Evolutionary conservation across 441 rosid species (phyloP).

Genomic region (Geranium incanum): DNA sequence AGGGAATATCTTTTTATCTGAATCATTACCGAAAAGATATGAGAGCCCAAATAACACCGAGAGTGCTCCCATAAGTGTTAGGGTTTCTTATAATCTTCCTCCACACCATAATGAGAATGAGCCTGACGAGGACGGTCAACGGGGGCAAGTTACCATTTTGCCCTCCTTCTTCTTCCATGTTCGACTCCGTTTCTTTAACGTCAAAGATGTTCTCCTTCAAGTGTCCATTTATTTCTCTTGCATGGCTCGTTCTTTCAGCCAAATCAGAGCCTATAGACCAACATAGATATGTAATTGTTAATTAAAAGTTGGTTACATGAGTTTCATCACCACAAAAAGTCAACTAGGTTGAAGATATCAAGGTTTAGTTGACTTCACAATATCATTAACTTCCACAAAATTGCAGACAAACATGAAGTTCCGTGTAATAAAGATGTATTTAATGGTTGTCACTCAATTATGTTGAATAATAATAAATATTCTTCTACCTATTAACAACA

Average conservation of each 20-base stretch:
- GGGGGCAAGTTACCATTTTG: neutral
- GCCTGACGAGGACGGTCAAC: neutral
- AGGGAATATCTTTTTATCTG: neutral
- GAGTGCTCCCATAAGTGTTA: slow-evolving; percentile 22
- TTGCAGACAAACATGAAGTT: neutral
- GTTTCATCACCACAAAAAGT: neutral
- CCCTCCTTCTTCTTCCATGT: neutral
- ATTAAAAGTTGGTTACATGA: neutral
- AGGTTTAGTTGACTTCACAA: neutral
- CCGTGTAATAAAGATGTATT: too few species aligned
- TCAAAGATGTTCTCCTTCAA: neutral
- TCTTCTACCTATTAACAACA: too few species aligned
- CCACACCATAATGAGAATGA: slow-evolving; percentile 25
- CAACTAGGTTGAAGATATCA: neutral
- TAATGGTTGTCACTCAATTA: too few species aligned
- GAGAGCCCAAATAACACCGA: slow-evolving; percentile 26
- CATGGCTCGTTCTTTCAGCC: slow-evolving; percentile 1
- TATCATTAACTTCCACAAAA: neutral
- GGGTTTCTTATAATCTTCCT: slow-evolving; percentile 27
- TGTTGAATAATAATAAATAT: too few species aligned
- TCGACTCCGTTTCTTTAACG: neutral
- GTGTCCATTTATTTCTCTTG: neutral
- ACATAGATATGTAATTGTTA: neutral
- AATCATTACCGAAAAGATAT: slow-evolving; percentile 20
- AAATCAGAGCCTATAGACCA: neutral